Evolutionary conservation across 352 stramenopile species (phyloP), one percentile per base, ranked within the genome.

Genomic region (Phytophthora pini): DNA sequence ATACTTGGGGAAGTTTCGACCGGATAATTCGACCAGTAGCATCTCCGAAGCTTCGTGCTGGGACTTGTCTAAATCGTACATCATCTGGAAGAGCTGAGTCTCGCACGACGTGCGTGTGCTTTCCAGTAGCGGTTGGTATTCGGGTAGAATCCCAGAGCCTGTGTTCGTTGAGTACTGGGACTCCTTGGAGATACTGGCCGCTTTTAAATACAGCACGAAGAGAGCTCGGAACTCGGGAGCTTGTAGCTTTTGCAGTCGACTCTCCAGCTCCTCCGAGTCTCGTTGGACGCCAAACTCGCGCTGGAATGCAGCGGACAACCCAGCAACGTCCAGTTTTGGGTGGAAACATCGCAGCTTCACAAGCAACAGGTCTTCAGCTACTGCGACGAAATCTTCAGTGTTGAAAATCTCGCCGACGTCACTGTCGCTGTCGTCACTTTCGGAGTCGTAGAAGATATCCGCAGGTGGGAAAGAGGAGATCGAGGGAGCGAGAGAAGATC

Each of bases 1-100:
- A 31, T 92, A 92, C 67, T 88, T 88, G 3, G 82, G 77, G 26
- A 92, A 92, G 40, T 74, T 83, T 11, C 80, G 56, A 15, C 82
- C 85, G 0, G 74, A 74, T 7, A 93, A 66, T 54, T 92, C 82
- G 17, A 93, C 49, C 20, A 32, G 40, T 17, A 92, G 56, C 54
- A 65, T 84, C 20, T 92, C 82, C 2, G 60, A 77, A 0, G 58
- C 27, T 46, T 88, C 73, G 2, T 70, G 65, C 13, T 82, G 63
- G 41, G 61, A 53, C 50, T 93, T 91, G n/a, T 89, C 71, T 26
- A 80, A 61, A 32, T 86, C 71, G 56, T 92, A 89, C n/a, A 87
- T 70, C 27, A 90, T 71, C 49, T 90, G 82, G 15, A 90, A 83
- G 13, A 92, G 71, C 26, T 72, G 72, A 0, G 72, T 87, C 57